These are phyloP conservation scores for Helicostylum pulchrum DNA, from an alignment of 192 early-diverging fungal genomes.

Conservation along the genomic window DNA sequence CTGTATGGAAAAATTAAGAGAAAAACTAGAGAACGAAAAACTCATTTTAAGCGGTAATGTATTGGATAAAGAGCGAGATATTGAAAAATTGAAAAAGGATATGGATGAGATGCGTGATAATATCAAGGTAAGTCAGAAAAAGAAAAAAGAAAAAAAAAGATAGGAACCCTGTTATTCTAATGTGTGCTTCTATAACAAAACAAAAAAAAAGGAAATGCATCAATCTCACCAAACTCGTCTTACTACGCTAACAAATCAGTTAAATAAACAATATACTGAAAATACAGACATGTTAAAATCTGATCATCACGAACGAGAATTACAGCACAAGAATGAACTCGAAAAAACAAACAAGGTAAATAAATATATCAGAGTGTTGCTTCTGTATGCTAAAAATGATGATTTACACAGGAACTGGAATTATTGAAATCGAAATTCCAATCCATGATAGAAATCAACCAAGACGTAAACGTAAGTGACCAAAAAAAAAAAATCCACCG, in stretches of 20 bases:
- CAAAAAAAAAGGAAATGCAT: constrained; percentile 25
- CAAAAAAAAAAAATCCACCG: no score
- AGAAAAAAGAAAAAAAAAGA: not conserved
- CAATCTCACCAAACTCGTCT: constrained; percentile 25
- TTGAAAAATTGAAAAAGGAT: constrained; percentile 13
- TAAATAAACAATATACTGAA: constrained; percentile 17
- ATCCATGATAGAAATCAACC: no score
- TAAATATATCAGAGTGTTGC: not conserved
- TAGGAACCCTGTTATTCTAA: not conserved
- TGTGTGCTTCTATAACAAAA: no score
- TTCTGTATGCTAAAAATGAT: not conserved
- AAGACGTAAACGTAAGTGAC: no score
- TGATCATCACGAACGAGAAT: not conserved
- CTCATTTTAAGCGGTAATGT: not conserved
- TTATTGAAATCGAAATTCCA: no score
- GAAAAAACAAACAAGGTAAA: constrained; percentile 4
- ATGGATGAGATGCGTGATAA: constrained; percentile 15
- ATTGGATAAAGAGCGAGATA: constrained; percentile 2
- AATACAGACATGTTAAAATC: constrained; percentile 1
- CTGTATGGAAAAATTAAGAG: constrained; percentile 22
- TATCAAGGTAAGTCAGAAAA: constrained; percentile 11
- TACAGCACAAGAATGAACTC: not conserved
- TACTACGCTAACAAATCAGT: constrained; percentile 21
- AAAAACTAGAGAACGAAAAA: constrained; percentile 21
- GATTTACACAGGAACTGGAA: not conserved